Conservation (phyloP, 805 yeast genomes). For the Starmera quercuum region DNA sequence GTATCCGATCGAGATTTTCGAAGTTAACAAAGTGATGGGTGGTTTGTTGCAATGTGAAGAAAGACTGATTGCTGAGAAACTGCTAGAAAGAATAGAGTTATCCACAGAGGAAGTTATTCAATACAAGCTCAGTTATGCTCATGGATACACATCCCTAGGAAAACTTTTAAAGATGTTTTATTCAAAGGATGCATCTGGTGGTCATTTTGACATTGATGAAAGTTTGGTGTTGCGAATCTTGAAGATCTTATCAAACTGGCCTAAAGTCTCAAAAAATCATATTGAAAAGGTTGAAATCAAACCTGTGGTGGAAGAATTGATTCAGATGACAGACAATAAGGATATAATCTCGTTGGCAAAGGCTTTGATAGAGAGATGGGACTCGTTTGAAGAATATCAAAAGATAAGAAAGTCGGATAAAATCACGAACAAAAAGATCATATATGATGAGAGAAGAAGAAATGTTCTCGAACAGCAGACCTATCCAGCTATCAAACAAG, state of each 20-base stretch:
- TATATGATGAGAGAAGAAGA: conserved; percentile 14
- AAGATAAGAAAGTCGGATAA: conserved; percentile 60
- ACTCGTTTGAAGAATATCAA: conserved; percentile 69
- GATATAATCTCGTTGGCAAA: conserved; percentile 30
- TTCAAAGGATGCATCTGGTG: conserved; percentile 1
- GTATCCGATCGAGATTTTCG: conserved; percentile 39
- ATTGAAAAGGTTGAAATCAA: conserved; percentile 72
- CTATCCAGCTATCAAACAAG: no score
- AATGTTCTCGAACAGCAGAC: conserved; percentile 1
- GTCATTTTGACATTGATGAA: conserved; percentile 29
- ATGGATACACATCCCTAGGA: conserved; percentile 78
- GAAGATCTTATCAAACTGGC: conserved; percentile 55
- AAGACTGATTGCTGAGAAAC: conserved; percentile 48
- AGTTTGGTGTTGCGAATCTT: conserved; percentile 42
- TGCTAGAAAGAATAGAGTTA: conserved; percentile 58
- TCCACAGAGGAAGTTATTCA: conserved; percentile 46
- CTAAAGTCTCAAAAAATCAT: conserved; percentile 68
- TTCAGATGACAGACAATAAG: conserved; percentile 14
- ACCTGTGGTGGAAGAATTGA: conserved; percentile 41
- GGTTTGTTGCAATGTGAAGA: conserved; percentile 76
- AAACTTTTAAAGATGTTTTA: conserved; percentile 39
- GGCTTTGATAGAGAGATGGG: conserved; percentile 59
- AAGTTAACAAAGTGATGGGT: conserved; percentile 74
- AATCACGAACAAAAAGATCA: background rate
- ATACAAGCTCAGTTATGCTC: conserved; percentile 60